Conservation (phyloP, 129 eudicot genomes). For the Tagetes erecta region DNA sequence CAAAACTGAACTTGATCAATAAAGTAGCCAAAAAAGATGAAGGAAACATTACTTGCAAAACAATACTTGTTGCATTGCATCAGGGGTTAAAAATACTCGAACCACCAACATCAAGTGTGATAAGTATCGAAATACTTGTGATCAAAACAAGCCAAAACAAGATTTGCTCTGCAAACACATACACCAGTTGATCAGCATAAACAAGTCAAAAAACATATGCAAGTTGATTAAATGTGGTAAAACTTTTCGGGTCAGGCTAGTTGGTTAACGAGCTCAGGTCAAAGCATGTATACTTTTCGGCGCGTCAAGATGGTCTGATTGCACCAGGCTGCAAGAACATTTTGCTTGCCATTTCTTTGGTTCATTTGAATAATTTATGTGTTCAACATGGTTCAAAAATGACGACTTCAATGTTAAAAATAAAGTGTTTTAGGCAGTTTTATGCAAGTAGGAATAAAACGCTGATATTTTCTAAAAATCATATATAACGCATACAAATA, state of each 20-base stretch:
- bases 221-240: conserved; percentile 9
- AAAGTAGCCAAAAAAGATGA: conserved; percentile 19
- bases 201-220: not conserved
- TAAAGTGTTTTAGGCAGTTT: not conserved
- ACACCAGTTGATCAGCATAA: conserved; percentile 17
- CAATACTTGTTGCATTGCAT: conserved; percentile 26
- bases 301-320: not conserved
- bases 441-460: not conserved
- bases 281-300: not conserved
- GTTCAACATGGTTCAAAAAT: not conserved
- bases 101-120: conserved; percentile 58
- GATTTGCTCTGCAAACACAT: conserved; percentile 54
- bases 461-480: not conserved
- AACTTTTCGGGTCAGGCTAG: not conserved
- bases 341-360: not conserved
- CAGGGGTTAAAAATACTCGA: conserved; percentile 72
- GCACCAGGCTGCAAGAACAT: not conserved
- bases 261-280: not conserved
- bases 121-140: conserved; percentile 61
- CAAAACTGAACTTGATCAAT: not conserved
- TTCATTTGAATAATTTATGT: not conserved
- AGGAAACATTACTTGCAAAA: conserved; percentile 15
- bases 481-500: conserved; percentile 24
- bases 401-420: not conserved
- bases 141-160: conserved; percentile 78